Base-by-base conservation (phyloP, 2,329 filamentous ascomycete genomes). In the Colletotrichum karsti region DNA sequence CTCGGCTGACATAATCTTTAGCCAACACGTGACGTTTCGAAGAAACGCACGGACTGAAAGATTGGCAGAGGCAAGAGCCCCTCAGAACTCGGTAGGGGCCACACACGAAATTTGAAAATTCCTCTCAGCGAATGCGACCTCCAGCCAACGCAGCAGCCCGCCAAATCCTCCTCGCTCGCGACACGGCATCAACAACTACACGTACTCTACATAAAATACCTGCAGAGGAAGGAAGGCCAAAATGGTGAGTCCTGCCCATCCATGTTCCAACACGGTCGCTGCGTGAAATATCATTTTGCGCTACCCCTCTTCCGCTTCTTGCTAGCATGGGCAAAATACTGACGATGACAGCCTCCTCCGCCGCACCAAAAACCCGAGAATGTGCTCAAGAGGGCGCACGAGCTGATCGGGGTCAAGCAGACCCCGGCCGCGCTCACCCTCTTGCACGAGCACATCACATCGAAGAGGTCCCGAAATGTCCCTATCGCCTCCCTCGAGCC, bases 371-470 rank as follows among this genome's bases (percentile, higher is more conserved):
- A 97, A 84, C 96, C 96, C 79, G 96, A 99, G 87, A 99, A 99
- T 91, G 95, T 98, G 80, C 91, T 98, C 82, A 97, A 97, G 90
- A 91, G 96, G 82, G 96, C 96, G 72, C 92, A 98, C 84, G 96
- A 99, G 88, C 93, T 99, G 84, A 98, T 98, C 85, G 96, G 94
- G 79, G 96, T 99, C 78, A 92, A 93, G 81, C 96, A 99, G 89
- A 88, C 93, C 75, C 90, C 93, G 76, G 95, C 96, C 77, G 96
- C 96, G 80, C 88, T 99, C 80, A 94, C 92, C 77, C 91, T 98
- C 77, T 92, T 99, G 71, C 96, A 98, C 87, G 96, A 99, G 88
- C 96, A 99, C 91, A 94, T 98, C 86, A 97, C 94, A 76, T 98
- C 94, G 73, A 99, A 99, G 88, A 90, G 96, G 77, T 98, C 95